Conservation (phyloP, 768 basidiomycete species). For the Leccinum incarnatum region DNA sequence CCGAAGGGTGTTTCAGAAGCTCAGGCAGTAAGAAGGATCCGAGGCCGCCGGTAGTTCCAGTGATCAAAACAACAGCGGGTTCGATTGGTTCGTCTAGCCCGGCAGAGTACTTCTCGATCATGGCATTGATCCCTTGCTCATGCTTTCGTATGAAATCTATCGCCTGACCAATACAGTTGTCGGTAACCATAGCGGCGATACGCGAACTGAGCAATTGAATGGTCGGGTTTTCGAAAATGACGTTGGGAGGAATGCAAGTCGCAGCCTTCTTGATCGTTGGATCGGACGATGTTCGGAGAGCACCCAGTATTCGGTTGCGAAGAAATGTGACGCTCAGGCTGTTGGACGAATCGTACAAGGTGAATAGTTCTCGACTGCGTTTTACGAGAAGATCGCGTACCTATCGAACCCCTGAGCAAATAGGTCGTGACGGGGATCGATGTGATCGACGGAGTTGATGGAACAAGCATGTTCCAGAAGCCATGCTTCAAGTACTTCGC, state of each 20-base stretch:
- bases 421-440: conserved; percentile 23
- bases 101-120: conserved; percentile 41
- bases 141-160: conserved; percentile 6
- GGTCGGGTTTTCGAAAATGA: conserved; percentile 42
- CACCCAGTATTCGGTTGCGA: conserved; percentile 21
- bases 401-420: conserved; percentile 39
- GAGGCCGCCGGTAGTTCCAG: conserved; percentile 40
- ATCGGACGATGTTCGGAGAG: conserved; percentile 32
- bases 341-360: background rate
- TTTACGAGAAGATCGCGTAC: conserved; percentile 14
- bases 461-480: conserved; percentile 23
- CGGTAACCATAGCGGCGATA: conserved; percentile 8
- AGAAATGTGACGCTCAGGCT: conserved; percentile 33
- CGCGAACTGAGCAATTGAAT: conserved; percentile 34
- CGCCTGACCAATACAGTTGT: background rate
- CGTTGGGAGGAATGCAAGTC: conserved; percentile 23
- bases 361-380: background rate
- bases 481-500: conserved; percentile 23
- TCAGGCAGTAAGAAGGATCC: conserved; percentile 36
- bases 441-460: conserved; percentile 1
- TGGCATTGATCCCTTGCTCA: conserved; percentile 30
- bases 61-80: conserved; percentile 34
- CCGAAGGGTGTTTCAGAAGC: conserved; percentile 22
- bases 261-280: conserved; percentile 27
- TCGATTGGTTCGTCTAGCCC: conserved; percentile 11